Conservation (phyloP, 2,329 filamentous ascomycete genomes). For the Leptodontidium sp. region DNA sequence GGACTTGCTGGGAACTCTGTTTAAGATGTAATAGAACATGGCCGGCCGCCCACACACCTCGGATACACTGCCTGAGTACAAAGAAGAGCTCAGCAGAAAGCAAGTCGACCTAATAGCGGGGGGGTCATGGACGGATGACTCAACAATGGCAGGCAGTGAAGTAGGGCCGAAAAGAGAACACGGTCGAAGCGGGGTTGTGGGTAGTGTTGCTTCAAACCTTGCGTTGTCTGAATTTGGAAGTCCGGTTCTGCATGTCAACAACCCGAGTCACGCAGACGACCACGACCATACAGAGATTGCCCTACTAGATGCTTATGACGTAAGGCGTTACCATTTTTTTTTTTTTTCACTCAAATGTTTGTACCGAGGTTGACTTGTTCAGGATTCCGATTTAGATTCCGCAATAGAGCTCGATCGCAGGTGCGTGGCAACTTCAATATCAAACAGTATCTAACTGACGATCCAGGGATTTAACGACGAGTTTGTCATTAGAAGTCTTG, state of each 20-base stretch:
- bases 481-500: not conserved
- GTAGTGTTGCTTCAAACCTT: constrained; percentile 8
- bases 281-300: constrained; percentile 9
- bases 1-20: not conserved
- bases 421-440: too few species aligned
- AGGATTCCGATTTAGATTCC: constrained; percentile 18
- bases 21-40: too few species aligned
- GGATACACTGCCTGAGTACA: too few species aligned
- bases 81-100: too few species aligned
- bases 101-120: constrained; percentile 2
- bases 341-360: not conserved
- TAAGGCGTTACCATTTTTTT: constrained; percentile 5
- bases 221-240: constrained; percentile 1
- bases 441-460: too few species aligned
- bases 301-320: not conserved
- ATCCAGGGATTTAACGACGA: constrained; percentile 9
- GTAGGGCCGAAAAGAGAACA: constrained; percentile 5
- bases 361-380: not conserved
- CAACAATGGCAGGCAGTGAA: constrained; percentile 16
- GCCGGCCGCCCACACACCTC: too few species aligned
- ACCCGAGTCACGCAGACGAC: not conserved
- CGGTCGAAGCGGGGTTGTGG: constrained; percentile 8
- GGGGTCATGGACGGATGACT: constrained; percentile 10
- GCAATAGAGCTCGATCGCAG: not conserved
- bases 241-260: constrained; percentile 1